phyloP scores from a whole-genome alignment of 2,329 filamentous ascomycete species.

The Paecilomyces dactylethromorphus region DNA sequence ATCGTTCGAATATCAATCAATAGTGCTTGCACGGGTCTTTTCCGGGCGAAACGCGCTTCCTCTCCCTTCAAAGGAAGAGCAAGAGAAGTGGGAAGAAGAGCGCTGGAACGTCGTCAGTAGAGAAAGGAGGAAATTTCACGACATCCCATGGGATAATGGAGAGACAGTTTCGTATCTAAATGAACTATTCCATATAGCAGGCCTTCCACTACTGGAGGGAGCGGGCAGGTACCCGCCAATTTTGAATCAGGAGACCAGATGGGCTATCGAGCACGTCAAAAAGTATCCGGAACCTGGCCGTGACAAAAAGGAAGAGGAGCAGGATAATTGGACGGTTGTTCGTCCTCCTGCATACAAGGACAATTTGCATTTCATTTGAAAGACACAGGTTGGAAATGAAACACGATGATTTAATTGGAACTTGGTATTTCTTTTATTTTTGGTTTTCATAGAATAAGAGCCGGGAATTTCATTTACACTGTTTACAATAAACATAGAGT shows the following conservation, averaged over 20 bases:
- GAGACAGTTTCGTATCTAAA: conserved; percentile 13
- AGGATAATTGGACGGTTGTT: conserved; percentile 4
- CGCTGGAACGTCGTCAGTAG: conserved; percentile 18
- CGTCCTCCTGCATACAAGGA: conserved; percentile 4
- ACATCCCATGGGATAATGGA: conserved; percentile 13
- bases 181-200: conserved; percentile 10
- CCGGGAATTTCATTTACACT: no score
- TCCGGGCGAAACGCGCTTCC: conserved; percentile 40
- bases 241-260: conserved; percentile 13
- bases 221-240: conserved; percentile 12
- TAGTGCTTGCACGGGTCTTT: conserved; percentile 51
- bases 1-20: conserved; percentile 60
- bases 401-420: background rate
- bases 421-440: background rate
- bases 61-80: conserved; percentile 43
- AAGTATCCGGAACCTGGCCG: conserved; percentile 10
- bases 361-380: conserved; percentile 11
- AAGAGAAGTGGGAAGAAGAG: conserved; percentile 49
- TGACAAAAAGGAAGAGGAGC: conserved; percentile 1
- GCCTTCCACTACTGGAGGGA: conserved; percentile 12
- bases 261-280: conserved; percentile 14
- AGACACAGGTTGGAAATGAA: background rate
- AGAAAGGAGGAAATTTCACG: conserved; percentile 12
- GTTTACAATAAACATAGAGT: no score
- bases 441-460: background rate